Conservation (phyloP, 768 basidiomycete genomes). For the Tylopilus sp. region DNA sequence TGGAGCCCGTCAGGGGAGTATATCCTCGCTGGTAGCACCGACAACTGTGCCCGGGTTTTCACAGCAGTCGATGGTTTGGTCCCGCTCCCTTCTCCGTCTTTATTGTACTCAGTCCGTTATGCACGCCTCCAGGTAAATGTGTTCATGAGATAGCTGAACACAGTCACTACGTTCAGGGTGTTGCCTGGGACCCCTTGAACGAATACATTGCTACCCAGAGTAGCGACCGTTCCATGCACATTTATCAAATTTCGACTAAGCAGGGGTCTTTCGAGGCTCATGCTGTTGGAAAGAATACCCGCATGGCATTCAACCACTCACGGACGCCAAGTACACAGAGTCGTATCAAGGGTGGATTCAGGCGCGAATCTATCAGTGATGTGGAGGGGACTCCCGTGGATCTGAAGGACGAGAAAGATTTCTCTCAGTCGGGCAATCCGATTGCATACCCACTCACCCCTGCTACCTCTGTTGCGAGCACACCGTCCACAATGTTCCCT, state of each 20-base stretch:
- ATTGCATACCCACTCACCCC: slow-evolving; percentile 51
- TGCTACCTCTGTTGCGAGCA: slow-evolving; percentile 64
- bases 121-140: slow-evolving; percentile 60
- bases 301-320: slow-evolving; percentile 62
- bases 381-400: slow-evolving; percentile 65
- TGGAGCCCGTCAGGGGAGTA: slow-evolving; percentile 97
- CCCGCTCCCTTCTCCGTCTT: slow-evolving; percentile 2
- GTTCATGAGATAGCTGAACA: slow-evolving; percentile 92
- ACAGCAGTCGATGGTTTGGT: slow-evolving; percentile 64
- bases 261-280: slow-evolving; percentile 86
- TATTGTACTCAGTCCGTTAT: neutral
- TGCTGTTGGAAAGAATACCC: slow-evolving; percentile 84
- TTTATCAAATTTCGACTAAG: slow-evolving; percentile 79
- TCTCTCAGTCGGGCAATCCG: slow-evolving; percentile 29
- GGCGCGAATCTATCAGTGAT: slow-evolving; percentile 78
- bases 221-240: slow-evolving; percentile 93
- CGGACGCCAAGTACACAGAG: slow-evolving; percentile 65
- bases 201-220: slow-evolving; percentile 98
- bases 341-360: slow-evolving; percentile 53
- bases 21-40: slow-evolving; percentile 94
- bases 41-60: slow-evolving; percentile 89
- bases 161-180: slow-evolving; percentile 95
- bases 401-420: slow-evolving; percentile 41
- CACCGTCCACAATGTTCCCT: slow-evolving; percentile 51
- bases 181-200: slow-evolving; percentile 97